phyloP scores from a whole-genome alignment of 208 protist genomes.

The Leishmania lainsoni region DNA sequence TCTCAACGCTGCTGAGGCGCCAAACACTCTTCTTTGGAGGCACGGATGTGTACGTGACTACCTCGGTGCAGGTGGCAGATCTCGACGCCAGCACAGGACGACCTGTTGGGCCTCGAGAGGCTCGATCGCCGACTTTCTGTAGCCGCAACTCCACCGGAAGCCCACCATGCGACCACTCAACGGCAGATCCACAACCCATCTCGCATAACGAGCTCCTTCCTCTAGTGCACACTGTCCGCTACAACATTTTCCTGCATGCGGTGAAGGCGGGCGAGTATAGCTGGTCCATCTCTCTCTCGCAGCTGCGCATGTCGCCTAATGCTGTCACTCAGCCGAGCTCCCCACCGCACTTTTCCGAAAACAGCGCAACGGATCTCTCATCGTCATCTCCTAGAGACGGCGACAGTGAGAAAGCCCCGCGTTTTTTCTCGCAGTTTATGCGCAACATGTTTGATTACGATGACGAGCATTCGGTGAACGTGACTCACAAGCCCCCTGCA shows the following conservation, averaged over 20 bases:
- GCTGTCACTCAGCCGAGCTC: background rate
- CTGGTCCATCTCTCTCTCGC: conserved; percentile 58
- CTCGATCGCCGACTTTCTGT: background rate
- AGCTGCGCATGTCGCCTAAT: conserved; percentile 51
- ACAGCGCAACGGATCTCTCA: conserved; percentile 33
- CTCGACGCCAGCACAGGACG: conserved; percentile 37
- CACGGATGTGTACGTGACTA: conserved; percentile 75
- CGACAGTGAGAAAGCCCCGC: conserved; percentile 22
- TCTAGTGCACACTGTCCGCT: conserved; percentile 56
- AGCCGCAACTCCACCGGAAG: background rate
- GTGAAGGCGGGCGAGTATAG: conserved; percentile 58
- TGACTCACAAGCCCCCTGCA: background rate
- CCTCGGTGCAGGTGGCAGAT: conserved; percentile 52
- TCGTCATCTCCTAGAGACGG: conserved; percentile 1
- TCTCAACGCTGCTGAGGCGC: conserved; percentile 68
- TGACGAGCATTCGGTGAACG: conserved; percentile 10
- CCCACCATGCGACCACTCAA: background rate
- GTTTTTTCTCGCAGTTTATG: conserved; percentile 56
- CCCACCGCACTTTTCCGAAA: background rate
- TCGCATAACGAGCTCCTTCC: conserved; percentile 28
- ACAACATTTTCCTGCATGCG: conserved; percentile 62
- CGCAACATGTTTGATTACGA: conserved; percentile 41
- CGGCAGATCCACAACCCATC: background rate
- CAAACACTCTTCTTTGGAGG: conserved; percentile 44
- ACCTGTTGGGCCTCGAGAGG: background rate